Percentiles rank a stretch among this genome's conserved stretches.
These are phyloP conservation scores for Zalaria obscura DNA, from an alignment of 2,329 filamentous ascomycete species.

Conservation along the genomic window DNA sequence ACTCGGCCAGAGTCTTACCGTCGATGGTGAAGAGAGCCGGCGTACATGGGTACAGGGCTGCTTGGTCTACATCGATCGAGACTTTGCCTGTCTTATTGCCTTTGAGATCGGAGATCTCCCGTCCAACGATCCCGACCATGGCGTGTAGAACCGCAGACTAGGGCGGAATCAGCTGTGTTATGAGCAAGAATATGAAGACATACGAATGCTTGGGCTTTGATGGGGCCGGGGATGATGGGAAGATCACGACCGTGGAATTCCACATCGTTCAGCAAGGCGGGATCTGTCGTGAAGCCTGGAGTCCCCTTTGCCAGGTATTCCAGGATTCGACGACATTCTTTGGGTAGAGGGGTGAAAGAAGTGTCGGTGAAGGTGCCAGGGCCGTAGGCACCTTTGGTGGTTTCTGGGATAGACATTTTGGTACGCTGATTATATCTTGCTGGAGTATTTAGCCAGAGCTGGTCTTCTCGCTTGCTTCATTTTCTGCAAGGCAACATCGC, in stretches of 20 bases:
- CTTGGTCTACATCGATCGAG: slow-evolving; percentile 33
- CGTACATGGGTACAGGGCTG: slow-evolving; percentile 30
- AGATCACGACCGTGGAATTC: slow-evolving; percentile 24
- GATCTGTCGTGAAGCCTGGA: slow-evolving; percentile 11
- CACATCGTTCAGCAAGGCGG: slow-evolving; percentile 10
- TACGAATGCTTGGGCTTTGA: slow-evolving; percentile 27
- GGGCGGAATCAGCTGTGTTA: background rate
- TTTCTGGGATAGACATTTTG: too few relatives aligned
- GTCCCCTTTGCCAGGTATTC: slow-evolving; percentile 22
- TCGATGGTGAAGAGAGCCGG: slow-evolving; percentile 24
- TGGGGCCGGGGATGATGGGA: slow-evolving; percentile 28
- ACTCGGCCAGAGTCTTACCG: slow-evolving; percentile 13
- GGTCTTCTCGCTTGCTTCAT: too few relatives aligned
- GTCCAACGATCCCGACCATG: slow-evolving; percentile 28
- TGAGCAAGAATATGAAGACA: background rate
- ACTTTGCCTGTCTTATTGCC: slow-evolving; percentile 15
- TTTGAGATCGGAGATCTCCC: slow-evolving; percentile 22
- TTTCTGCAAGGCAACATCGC: too few relatives aligned
- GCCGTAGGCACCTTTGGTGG: too few relatives aligned
- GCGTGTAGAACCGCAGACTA: slow-evolving; percentile 25
- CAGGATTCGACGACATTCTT: slow-evolving; percentile 25
- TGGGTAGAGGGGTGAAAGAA: slow-evolving; percentile 20
- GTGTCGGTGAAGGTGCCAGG: too few relatives aligned
- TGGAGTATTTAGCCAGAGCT: too few relatives aligned
- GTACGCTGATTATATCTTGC: too few relatives aligned